phyloP scores from a whole-genome alignment of 1,284 basidiomycete species.

The Neolentinus lepideus region DNA sequence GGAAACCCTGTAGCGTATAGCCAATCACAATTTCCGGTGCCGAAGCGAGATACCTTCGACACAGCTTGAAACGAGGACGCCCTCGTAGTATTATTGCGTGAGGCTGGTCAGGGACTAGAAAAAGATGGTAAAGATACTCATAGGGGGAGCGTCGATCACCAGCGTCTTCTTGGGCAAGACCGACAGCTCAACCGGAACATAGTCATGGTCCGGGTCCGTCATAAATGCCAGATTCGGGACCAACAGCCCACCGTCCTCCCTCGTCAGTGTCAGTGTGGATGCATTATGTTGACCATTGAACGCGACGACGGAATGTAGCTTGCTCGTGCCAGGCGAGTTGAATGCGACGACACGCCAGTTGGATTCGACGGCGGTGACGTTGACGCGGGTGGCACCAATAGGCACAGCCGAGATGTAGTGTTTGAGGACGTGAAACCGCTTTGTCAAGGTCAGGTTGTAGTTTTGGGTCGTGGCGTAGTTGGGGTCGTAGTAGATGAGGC shows the following conservation, averaged over 20 bases:
- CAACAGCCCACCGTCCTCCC: neutral
- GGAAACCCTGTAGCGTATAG: too few species aligned
- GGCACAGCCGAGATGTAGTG: constrained; percentile 14
- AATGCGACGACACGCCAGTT: constrained; percentile 12
- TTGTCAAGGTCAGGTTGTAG: constrained; percentile 12
- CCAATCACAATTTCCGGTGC: too few species aligned
- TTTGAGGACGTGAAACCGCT: constrained; percentile 15
- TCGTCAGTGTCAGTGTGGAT: neutral
- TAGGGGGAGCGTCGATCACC: constrained; percentile 1
- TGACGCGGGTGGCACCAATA: constrained; percentile 10
- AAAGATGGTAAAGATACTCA: constrained; percentile 4
- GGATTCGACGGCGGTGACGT: constrained; percentile 9
- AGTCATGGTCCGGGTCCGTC: neutral
- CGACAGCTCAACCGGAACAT: neutral
- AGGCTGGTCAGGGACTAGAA: too few species aligned
- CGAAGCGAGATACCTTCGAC: too few species aligned
- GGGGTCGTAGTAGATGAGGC: constrained; percentile 16
- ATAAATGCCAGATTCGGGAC: neutral
- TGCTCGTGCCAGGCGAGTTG: neutral
- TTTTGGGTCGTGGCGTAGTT: constrained; percentile 11
- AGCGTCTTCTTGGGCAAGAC: neutral
- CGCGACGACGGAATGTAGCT: constrained; percentile 1
- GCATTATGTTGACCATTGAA: neutral
- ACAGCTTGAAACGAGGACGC: too few species aligned
- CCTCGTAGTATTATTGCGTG: too few species aligned